A percentile compares a stretch with the other conserved stretches of the same genome.
Conservation (phyloP, 768 basidiomycete species). For the Auriscalpium microsporum region DNA sequence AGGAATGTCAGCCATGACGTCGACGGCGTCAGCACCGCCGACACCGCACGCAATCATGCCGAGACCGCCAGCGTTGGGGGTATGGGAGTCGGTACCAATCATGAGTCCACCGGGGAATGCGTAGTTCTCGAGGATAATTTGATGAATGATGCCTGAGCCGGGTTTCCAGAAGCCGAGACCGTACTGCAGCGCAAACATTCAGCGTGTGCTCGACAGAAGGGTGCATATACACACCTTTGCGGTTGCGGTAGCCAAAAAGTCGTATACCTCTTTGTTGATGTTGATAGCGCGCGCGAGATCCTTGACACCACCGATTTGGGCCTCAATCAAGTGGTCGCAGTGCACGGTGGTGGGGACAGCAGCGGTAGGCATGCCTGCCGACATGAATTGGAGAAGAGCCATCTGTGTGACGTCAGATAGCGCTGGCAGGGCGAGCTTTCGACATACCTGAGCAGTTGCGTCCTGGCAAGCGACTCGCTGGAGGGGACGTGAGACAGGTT, state of each 20-base stretch:
- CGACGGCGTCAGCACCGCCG: constrained; percentile 98
- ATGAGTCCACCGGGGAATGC: constrained; percentile 98
- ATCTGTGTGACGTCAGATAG: constrained; percentile 46
- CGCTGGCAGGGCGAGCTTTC: not conserved
- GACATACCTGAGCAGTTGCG: constrained; percentile 64
- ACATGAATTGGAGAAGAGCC: constrained; percentile 99
- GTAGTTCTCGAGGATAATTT: constrained; percentile 99
- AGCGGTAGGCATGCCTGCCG: constrained; percentile 94
- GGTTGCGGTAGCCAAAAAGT: constrained; percentile 95
- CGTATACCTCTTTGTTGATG: constrained; percentile 98
- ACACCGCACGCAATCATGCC: constrained; percentile 99
- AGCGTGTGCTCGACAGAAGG: too few species aligned
- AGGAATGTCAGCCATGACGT: constrained; percentile 96
- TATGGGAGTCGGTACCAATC: constrained; percentile 99
- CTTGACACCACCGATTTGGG: constrained; percentile 87
- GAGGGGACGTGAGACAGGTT: constrained; percentile 5
- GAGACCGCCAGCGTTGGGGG: constrained; percentile 97
- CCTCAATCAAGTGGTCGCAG: constrained; percentile 98
- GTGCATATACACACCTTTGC: constrained; percentile 56
- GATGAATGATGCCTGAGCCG: constrained; percentile 97
- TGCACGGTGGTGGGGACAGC: constrained; percentile 98
- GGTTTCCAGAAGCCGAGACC: constrained; percentile 99
- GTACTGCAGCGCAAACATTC: constrained; percentile 42
- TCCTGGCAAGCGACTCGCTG: constrained; percentile 89
- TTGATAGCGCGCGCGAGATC: constrained; percentile 88